Conservation (phyloP, 768 basidiomycete genomes). For the Russula compacta region DNA sequence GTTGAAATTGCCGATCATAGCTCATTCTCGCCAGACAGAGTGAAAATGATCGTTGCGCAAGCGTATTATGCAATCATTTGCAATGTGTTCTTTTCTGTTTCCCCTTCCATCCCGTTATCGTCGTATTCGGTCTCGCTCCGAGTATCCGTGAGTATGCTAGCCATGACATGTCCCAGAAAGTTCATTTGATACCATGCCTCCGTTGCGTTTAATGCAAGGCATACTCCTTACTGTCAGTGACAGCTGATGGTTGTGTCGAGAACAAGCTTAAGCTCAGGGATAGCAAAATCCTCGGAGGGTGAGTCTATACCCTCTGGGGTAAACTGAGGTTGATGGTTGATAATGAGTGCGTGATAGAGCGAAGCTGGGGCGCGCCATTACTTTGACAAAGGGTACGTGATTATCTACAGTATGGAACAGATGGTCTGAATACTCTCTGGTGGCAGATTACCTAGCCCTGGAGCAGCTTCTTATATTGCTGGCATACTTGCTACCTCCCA, state of each 20-base stretch:
- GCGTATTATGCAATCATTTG: conserved; percentile 18
- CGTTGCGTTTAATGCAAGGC: not conserved
- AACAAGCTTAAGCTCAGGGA: conserved; percentile 18
- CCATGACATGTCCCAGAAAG: not conserved
- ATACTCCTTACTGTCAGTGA: conserved; percentile 15
- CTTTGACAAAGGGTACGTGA: conserved; percentile 8
- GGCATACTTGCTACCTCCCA: conserved; percentile 14
- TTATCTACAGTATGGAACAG: not conserved
- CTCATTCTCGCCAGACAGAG: conserved; percentile 8
- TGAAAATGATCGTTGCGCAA: conserved; percentile 14
- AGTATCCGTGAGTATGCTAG: conserved; percentile 11
- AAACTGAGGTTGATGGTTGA: not conserved
- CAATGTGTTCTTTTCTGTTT: conserved; percentile 11
- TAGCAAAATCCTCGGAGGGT: conserved; percentile 13
- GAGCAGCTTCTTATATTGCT: conserved; percentile 18
- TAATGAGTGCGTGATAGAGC: not conserved
- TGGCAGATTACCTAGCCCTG: conserved; percentile 16
- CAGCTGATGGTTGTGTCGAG: conserved; percentile 12
- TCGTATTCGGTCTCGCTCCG: conserved; percentile 9
- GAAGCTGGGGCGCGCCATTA: conserved; percentile 10
- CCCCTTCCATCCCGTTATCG: not conserved
- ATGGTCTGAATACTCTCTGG: not conserved
- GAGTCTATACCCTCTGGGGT: not conserved
- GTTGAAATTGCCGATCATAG: not conserved
- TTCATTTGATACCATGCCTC: not conserved